Base-by-base conservation (phyloP, 2,329 filamentous ascomycete genomes). In the Aureobasidium sp. region DNA sequence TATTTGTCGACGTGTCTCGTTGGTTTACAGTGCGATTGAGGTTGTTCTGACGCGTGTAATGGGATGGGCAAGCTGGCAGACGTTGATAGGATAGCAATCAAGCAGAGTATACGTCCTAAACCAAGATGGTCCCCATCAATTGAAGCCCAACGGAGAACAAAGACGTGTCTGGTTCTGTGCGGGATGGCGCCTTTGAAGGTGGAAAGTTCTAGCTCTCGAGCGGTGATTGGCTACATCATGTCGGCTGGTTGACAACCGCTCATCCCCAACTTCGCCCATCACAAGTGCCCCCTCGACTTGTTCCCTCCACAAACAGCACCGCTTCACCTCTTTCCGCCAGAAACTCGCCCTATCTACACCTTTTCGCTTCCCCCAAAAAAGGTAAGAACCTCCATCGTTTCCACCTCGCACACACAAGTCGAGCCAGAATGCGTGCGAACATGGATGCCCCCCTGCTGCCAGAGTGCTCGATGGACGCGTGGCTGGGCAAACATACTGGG, bases 401-500 rank as follows among this genome's bases (percentile, higher is more conserved):
- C n/a, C n/a, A 55, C 51, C 51, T 35, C 43, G 35, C 23, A 53
- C 35, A 40, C 40, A 31, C n/a, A 31, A 15, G 31, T 43, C 38
- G 51, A 45, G 38, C 38, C 51, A 43, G 40, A 38, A 33, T 45
- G 11, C 51, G 17, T 43, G 51, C 38, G 51, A 31, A 45, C 27
- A 55, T 38, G 38, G 15, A 55, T 11, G 23, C 38, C 51, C 51
- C 45, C 51, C 51, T 55, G 29, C 37, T 43, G 49, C n/a, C 49
- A 53, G 51, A 55, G 51, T 43, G 51, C 35, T 43, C 33, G 38
- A 55, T 38, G 42, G 42, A 57, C 54, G 54, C 54, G 54, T 46
- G 54, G 40, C 54, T 57, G 54, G 54, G 40, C 54, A 57, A 57
- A 57, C 54, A 57, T 29, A 57, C 29, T 19, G 40, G 15, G 54